These are phyloP conservation scores for Fusarium sublunatum DNA, from an alignment of 2,329 filamentous ascomycete species.

Conservation along the genomic window DNA sequence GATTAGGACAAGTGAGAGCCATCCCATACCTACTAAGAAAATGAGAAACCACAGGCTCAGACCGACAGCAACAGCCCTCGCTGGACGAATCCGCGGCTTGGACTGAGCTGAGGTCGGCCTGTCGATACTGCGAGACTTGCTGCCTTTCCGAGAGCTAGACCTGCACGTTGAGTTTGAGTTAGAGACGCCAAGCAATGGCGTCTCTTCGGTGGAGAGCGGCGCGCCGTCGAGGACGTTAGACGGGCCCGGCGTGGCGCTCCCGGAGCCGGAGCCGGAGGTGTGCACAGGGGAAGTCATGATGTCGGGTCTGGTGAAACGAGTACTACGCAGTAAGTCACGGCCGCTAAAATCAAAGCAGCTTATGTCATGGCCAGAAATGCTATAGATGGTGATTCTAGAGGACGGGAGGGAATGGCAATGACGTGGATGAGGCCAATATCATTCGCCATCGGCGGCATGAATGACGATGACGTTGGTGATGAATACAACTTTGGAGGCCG, in stretches of 20 bases:
- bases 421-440: constrained; percentile 5
- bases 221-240: constrained; percentile 10
- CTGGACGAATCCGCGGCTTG: constrained; percentile 43
- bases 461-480: constrained; percentile 25
- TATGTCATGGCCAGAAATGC: neutral
- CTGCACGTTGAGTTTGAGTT: constrained; percentile 11
- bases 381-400: neutral
- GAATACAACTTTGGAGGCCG: constrained; percentile 11
- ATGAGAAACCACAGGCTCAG: constrained; percentile 45
- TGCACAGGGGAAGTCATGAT: constrained; percentile 20
- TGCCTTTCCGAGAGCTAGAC: neutral
- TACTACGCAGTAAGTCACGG: neutral
- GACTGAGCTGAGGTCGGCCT: constrained; percentile 1
- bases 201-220: constrained; percentile 32
- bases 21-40: constrained; percentile 44
- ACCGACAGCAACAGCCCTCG: constrained; percentile 59
- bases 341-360: neutral
- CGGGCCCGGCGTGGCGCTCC: constrained; percentile 18
- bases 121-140: constrained; percentile 12
- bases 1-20: neutral
- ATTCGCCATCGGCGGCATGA: constrained; percentile 10
- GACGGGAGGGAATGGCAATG: neutral
- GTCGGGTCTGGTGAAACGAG: neutral
- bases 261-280: constrained; percentile 10
- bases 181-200: constrained; percentile 35